phyloP scores from a whole-genome alignment of 768 basidiomycete species.

The Leccinum obscurum region DNA sequence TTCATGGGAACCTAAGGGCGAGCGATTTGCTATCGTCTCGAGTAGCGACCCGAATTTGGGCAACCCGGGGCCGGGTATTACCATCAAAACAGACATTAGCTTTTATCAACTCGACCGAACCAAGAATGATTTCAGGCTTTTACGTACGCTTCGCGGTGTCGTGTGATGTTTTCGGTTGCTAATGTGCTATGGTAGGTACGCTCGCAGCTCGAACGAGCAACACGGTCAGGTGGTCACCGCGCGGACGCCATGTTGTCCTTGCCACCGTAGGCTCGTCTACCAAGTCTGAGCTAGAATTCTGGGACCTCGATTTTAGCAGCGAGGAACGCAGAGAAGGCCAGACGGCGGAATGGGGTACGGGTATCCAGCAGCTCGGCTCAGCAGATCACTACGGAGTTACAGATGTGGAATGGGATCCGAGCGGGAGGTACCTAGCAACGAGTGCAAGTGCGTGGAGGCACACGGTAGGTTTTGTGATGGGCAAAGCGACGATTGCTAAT shows the following conservation, averaged over 20 bases:
- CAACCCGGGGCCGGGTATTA: slow-evolving; percentile 84
- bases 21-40: slow-evolving; percentile 94
- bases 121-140: slow-evolving; percentile 92
- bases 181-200: slow-evolving; percentile 49
- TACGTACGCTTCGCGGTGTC: slow-evolving; percentile 53
- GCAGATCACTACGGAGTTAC: slow-evolving; percentile 97
- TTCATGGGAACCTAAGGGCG: slow-evolving; percentile 98
- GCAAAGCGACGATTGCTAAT: slow-evolving; percentile 9
- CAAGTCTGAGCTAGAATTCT: slow-evolving; percentile 98
- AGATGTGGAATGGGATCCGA: slow-evolving; percentile 98
- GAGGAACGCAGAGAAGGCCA: slow-evolving; percentile 51
- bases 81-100: slow-evolving; percentile 94
- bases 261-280: slow-evolving; percentile 93
- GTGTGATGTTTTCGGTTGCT: slow-evolving; percentile 5
- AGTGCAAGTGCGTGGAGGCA: slow-evolving; percentile 95
- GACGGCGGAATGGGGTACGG: slow-evolving; percentile 73
- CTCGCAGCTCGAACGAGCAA: slow-evolving; percentile 85
- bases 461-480: slow-evolving; percentile 55
- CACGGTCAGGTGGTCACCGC: slow-evolving; percentile 94
- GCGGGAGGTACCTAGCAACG: slow-evolving; percentile 89
- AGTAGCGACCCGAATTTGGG: slow-evolving; percentile 92
- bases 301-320: slow-evolving; percentile 92
- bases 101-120: slow-evolving; percentile 93
- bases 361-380: slow-evolving; percentile 81
- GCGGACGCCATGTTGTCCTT: slow-evolving; percentile 92